Percentiles rank a stretch among this genome's conserved stretches.
Evolutionary conservation across 2,329 filamentous ascomycete genomes (phyloP).

Genomic region (Aspergillus persii): DNA sequence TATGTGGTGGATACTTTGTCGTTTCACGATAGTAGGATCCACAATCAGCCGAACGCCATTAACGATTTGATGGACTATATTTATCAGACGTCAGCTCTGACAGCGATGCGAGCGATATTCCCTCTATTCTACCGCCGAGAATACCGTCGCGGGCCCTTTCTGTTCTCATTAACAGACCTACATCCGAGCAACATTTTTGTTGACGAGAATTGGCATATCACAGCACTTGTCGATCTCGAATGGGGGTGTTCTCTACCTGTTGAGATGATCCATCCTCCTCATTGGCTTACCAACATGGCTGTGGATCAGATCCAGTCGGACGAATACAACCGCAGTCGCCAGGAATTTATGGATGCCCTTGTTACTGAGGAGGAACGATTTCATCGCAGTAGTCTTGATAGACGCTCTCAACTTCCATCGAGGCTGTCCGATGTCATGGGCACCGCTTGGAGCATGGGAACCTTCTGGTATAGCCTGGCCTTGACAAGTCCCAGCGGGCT

Average conservation of each 20-base stretch:
- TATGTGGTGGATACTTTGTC: slow-evolving; percentile 26
- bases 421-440: neutral
- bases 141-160: no score
- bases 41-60: no score
- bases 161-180: slow-evolving; percentile 22
- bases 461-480: neutral
- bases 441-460: neutral
- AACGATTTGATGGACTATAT: no score
- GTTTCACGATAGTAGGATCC: slow-evolving; percentile 6
- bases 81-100: no score
- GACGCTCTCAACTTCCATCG: no score
- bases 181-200: slow-evolving; percentile 36
- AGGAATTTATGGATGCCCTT: slow-evolving; percentile 9
- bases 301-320: slow-evolving; percentile 15
- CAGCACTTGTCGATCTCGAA: slow-evolving; percentile 24
- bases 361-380: no score
- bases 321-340: slow-evolving; percentile 5
- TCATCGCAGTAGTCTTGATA: neutral
- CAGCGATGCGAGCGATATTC: no score
- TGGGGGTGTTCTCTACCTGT: slow-evolving; percentile 25
- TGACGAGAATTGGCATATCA: slow-evolving; percentile 27
- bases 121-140: no score
- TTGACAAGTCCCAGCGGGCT: neutral
- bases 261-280: slow-evolving; percentile 24
- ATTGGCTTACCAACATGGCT: slow-evolving; percentile 24